Evolutionary conservation across 1,139 yeast species (phyloP).

Genomic region (Yamadazyma triangularis): DNA sequence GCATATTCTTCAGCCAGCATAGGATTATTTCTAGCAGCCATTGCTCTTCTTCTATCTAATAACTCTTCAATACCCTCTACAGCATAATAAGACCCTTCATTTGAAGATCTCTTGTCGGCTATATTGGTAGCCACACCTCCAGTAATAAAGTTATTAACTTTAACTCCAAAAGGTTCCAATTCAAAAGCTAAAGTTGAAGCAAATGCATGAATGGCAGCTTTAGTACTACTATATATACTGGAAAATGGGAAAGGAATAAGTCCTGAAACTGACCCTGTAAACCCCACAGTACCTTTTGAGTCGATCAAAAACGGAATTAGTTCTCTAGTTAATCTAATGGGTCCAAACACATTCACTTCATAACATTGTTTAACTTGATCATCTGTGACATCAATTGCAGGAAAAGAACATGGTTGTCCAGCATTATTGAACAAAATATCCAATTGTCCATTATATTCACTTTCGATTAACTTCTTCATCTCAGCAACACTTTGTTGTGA

Average conservation of each 20-base stretch:
- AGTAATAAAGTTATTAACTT: constrained; percentile 5
- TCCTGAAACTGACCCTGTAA: constrained; percentile 9
- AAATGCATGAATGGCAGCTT: constrained; percentile 69
- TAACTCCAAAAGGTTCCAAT: constrained; percentile 18
- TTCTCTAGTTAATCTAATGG: constrained; percentile 13
- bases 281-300: constrained; percentile 11
- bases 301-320: constrained; percentile 10
- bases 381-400: constrained; percentile 17
- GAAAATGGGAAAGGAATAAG: constrained; percentile 10
- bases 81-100: constrained; percentile 49
- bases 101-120: constrained; percentile 41
- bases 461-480: constrained; percentile 24
- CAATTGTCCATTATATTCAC: constrained; percentile 13
- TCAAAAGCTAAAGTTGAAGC: constrained; percentile 61
- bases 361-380: constrained; percentile 11
- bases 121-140: constrained; percentile 7
- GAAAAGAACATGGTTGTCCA: constrained; percentile 11
- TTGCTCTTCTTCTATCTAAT: constrained; percentile 45
- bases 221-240: constrained; percentile 7
- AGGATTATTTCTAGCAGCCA: constrained; percentile 54
- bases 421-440: constrained; percentile 20
- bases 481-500: constrained; percentile 38
- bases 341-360: constrained; percentile 16
- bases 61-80: constrained; percentile 44
- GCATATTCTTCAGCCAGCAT: constrained; percentile 57